phyloP scores from a whole-genome alignment of 331 rosid genomes.

The Phaseolus coccineus region DNA sequence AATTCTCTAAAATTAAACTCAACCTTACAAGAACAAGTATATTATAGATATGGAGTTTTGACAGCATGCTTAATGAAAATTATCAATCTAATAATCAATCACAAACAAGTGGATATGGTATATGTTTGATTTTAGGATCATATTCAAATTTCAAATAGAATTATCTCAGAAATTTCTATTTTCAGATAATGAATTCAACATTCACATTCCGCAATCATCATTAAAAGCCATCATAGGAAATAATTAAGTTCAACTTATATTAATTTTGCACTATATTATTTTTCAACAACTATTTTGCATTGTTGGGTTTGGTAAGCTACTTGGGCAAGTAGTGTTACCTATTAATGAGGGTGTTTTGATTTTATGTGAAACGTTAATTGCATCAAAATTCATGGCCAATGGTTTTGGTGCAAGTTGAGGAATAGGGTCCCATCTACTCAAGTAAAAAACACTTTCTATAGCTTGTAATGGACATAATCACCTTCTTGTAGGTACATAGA shows the following conservation, averaged over 20 bases:
- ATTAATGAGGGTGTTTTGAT: slow-evolving; percentile 8
- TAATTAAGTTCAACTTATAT: not conserved
- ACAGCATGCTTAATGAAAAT: too few relatives aligned
- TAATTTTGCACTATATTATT: not conserved
- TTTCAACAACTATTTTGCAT: not conserved
- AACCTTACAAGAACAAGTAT: too few relatives aligned
- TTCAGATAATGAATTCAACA: not conserved
- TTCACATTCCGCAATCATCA: not conserved
- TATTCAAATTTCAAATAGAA: too few relatives aligned
- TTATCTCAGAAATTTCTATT: not conserved
- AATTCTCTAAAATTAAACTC: too few relatives aligned
- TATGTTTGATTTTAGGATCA: too few relatives aligned
- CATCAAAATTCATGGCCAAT: not conserved
- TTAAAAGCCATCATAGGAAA: not conserved
- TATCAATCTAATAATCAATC: too few relatives aligned
- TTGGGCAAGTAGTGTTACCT: not conserved
- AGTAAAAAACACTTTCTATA: not conserved
- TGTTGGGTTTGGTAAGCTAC: slow-evolving; percentile 26
- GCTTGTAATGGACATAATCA: not conserved
- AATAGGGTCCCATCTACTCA: slow-evolving; percentile 13
- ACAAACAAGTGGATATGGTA: too few relatives aligned
- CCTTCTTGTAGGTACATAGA: not conserved
- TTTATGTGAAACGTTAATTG: slow-evolving; percentile 19
- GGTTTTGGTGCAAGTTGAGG: slow-evolving; percentile 41
- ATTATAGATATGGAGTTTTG: too few relatives aligned